These are phyloP conservation scores for Arthrobotrys megalospora DNA, from an alignment of 2,329 filamentous ascomycete species.

Conservation along the genomic window DNA sequence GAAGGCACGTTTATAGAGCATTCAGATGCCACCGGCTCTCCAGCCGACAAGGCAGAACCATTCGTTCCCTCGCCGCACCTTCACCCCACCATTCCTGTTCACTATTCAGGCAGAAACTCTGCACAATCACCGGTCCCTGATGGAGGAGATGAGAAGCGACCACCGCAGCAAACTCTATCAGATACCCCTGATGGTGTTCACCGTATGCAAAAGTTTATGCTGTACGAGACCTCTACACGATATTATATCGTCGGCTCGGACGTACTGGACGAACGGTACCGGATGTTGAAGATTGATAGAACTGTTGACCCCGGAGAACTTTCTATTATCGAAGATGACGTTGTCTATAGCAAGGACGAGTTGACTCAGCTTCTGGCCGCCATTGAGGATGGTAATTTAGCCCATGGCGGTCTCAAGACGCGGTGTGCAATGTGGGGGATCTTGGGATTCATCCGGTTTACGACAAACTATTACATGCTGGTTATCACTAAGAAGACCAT, in stretches of 20 bases:
- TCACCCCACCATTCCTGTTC: slow-evolving; percentile 33
- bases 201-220: slow-evolving; percentile 94
- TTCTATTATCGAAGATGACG: slow-evolving; percentile 92
- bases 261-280: slow-evolving; percentile 87
- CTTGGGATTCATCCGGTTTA: slow-evolving; percentile 95
- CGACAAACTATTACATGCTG: slow-evolving; percentile 96
- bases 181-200: slow-evolving; percentile 68
- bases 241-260: slow-evolving; percentile 97
- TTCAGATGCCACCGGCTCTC: slow-evolving; percentile 29
- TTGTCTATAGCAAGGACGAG: slow-evolving; percentile 90
- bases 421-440: slow-evolving; percentile 94
- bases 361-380: slow-evolving; percentile 94
- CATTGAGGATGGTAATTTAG: slow-evolving; percentile 94
- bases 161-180: slow-evolving; percentile 34
- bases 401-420: slow-evolving; percentile 88
- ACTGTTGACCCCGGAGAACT: slow-evolving; percentile 84
- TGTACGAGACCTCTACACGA: slow-evolving; percentile 93
- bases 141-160: slow-evolving; percentile 42
- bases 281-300: slow-evolving; percentile 94
- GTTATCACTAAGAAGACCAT: slow-evolving; percentile 96
- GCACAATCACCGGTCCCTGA: neutral
- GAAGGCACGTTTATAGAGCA: slow-evolving; percentile 53
- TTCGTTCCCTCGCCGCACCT: slow-evolving; percentile 50
- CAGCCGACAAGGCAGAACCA: slow-evolving; percentile 26
- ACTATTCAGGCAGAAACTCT: slow-evolving; percentile 37